Base-by-base conservation (phyloP, 345 rosid species). In the Schrenkiella parvula region DNA sequence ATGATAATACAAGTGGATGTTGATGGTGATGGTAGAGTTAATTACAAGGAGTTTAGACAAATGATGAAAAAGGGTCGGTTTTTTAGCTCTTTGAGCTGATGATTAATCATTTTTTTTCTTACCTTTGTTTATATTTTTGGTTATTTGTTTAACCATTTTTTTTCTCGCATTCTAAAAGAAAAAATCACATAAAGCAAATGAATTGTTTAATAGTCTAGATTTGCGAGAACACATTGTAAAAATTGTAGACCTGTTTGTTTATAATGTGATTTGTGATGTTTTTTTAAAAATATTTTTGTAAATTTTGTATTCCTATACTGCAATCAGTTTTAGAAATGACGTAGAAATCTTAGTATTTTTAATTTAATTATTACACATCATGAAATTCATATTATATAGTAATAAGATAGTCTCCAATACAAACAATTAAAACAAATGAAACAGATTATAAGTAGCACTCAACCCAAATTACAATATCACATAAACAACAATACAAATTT, bases 1-100 rank as follows among this genome's bases (percentile, higher is more conserved):
- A 92, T 92, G 91, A 90, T 88, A 25, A 79, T 13, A 66, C 84
- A 80, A 76, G 95, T 92, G 6, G 98, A 92, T 66, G 88, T 54
- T 21, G 98, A 92, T 38, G 96, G 98, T 11, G 96, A 92, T 66
- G 97, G 97, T n/a, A 84, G 80, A 81, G 93, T 92, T 44, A 64
- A 83, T 63, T 83, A 43, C 28, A 66, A 48, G 48, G 89, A 85
- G 71, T 83, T 85, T 56, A 83, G 77, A 70, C 74, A 79, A 52
- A 83, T 85, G 89, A 83, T 85, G 87, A 80, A 83, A 28, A 79
- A 79, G 1, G 84, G 83, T 61, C 73, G 35, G 0, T 42, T 67
- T 9, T 74, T 84, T 21, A 75, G 68, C 51, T 71, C 82, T 19
- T 38, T 69, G 35, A 56, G 81, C 64, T 82, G 15, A 68, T 57